Percentiles rank a stretch among this genome's conserved stretches.
phyloP scores from a whole-genome alignment of 2,329 filamentous ascomycete genomes.

The Arthrobotrys iridis region DNA sequence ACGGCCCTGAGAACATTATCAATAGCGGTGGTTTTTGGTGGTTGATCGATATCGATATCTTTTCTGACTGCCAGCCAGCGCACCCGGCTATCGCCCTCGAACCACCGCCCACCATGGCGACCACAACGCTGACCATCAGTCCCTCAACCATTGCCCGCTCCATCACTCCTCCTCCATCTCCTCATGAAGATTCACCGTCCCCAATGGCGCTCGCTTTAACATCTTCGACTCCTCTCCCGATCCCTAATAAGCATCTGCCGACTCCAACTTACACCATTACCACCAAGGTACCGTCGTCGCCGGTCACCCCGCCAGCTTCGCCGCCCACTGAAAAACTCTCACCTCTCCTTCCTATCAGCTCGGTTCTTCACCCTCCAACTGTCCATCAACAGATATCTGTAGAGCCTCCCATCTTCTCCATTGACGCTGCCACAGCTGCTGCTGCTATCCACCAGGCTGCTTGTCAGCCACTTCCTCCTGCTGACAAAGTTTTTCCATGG shows the following conservation, averaged over 20 bases:
- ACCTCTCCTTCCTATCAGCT: slow-evolving; percentile 70
- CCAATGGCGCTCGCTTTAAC: slow-evolving; percentile 56
- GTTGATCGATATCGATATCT: slow-evolving; percentile 14
- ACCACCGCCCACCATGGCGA: slow-evolving; percentile 53
- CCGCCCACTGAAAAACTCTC: slow-evolving; percentile 63
- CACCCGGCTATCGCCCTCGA: background rate
- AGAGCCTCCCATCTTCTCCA: slow-evolving; percentile 74
- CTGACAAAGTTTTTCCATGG: slow-evolving; percentile 93
- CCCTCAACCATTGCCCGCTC: slow-evolving; percentile 58
- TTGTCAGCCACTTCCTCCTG: slow-evolving; percentile 82
- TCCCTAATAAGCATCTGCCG: slow-evolving; percentile 59
- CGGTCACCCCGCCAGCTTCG: slow-evolving; percentile 73
- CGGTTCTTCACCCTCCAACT: slow-evolving; percentile 77
- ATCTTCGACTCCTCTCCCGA: slow-evolving; percentile 57
- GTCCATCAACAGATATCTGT: slow-evolving; percentile 69
- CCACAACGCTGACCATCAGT: slow-evolving; percentile 43
- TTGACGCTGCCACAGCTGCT: slow-evolving; percentile 75
- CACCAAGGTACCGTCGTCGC: slow-evolving; percentile 57
- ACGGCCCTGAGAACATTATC: background rate
- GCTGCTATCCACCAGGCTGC: slow-evolving; percentile 79
- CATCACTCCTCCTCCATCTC: slow-evolving; percentile 61
- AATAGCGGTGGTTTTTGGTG: background rate
- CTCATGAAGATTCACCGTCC: slow-evolving; percentile 51
- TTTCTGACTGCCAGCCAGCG: slow-evolving; percentile 52
- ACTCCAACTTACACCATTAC: slow-evolving; percentile 56